Base-by-base conservation (phyloP, 75 land plant species). In the Cryptomeria japonica region DNA sequence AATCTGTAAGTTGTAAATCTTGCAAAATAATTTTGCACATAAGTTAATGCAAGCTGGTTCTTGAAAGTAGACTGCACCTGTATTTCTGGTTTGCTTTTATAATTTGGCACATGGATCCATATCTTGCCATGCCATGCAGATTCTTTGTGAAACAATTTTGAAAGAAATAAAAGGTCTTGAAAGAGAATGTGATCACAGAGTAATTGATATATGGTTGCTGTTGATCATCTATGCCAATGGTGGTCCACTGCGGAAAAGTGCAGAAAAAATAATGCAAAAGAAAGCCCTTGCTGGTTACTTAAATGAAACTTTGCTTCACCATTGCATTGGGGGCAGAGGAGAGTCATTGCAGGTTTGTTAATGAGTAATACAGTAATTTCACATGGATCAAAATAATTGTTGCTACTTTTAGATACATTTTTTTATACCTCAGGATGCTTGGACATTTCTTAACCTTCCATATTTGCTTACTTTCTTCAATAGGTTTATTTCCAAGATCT, bases 191-290 rank as follows among this genome's bases (percentile, higher is more conserved):
- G 93, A 97, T 86, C 95, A 97, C 87, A 97, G 95, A 89, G 94
- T 94, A 41, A 93, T 97, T 83, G 99, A 97, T 87, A 42, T 97
- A 47, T 95, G 96, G 98, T 88, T 97, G 34, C 91, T 97, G 61
- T 55, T 96, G 84, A 93, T 97, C 39, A 92, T 96, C 68, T 91
- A 91, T 89, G 90, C 88, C 58, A 96, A 96, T 91, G 95, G 96
- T 61, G 95, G 93, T n/a, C 87, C 92, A 34, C 84, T 94, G 87
- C 92, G 88, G 76, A 97, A 94, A 88, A 93, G 85, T 80, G 91
- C 94, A 80, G 93, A 92, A 80, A 88, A 90, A 86, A 47, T 97
- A 53, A 70, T 97, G 32, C 95, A 91, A 83, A 93, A 88, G 88
- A 97, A 97, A 91, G 91, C 95, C 56, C 44, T 91, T 41, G 88